phyloP scores from a whole-genome alignment of 768 basidiomycete species.

The Boletus eberwhitei region DNA sequence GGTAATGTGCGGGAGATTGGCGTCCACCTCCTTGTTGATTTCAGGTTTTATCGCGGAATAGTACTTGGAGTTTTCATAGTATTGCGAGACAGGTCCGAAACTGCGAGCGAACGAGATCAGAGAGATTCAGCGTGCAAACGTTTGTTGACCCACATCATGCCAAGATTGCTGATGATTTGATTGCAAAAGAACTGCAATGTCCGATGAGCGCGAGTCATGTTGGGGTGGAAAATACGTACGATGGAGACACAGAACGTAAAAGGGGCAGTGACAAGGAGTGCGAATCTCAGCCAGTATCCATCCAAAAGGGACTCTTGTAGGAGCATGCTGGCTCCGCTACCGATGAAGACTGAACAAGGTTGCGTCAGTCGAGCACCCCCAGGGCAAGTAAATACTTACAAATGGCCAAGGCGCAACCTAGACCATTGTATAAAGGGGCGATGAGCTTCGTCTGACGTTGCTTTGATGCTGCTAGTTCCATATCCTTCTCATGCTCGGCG shows the following conservation, averaged over 20 bases:
- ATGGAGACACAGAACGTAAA: constrained; percentile 75
- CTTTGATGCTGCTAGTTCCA: constrained; percentile 46
- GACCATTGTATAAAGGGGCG: constrained; percentile 70
- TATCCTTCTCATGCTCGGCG: constrained; percentile 37
- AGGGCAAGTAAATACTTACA: constrained; percentile 41
- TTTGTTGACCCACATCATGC: constrained; percentile 52
- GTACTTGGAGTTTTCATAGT: constrained; percentile 79
- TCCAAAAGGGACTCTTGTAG: constrained; percentile 71
- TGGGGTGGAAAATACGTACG: constrained; percentile 39
- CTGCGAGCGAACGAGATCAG: constrained; percentile 32
- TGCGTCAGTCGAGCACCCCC: neutral
- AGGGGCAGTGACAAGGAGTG: constrained; percentile 60
- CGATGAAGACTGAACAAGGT: constrained; percentile 57
- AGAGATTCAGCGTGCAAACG: neutral
- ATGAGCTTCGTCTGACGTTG: constrained; percentile 56
- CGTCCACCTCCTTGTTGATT: constrained; percentile 60
- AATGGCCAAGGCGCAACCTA: constrained; percentile 61
- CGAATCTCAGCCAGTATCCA: constrained; percentile 57
- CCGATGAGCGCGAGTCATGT: neutral
- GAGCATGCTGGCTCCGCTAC: constrained; percentile 53
- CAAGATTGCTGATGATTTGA: constrained; percentile 62
- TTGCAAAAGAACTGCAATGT: constrained; percentile 63
- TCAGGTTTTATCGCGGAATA: constrained; percentile 69
- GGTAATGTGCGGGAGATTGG: constrained; percentile 67
- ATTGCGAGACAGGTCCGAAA: constrained; percentile 81